Percentiles rank a stretch among this genome's conserved stretches.
phyloP scores from a whole-genome alignment of 2,329 filamentous ascomycete genomes.

The Scedosporium aurantiacum region DNA sequence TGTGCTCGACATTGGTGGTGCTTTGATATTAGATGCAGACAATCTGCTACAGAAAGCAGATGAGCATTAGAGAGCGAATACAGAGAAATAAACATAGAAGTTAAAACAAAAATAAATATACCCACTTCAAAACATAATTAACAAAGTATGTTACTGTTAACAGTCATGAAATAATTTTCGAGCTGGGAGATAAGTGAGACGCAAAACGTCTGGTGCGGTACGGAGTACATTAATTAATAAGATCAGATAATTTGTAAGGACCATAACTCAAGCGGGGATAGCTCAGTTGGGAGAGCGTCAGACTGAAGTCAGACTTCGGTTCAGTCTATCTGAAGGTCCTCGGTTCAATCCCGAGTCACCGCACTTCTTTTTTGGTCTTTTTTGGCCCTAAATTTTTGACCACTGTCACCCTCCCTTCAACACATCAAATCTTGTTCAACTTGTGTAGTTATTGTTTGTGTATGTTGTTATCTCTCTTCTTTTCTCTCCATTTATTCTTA shows the following conservation, averaged over 20 bases:
- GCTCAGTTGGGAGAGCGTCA: conserved; percentile 4
- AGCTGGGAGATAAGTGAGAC: not conserved
- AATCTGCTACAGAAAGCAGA: too few relatives aligned
- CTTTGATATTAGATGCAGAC: too few relatives aligned
- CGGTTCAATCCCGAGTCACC: not conserved
- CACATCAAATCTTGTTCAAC: not conserved
- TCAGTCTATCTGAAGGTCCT: conserved; percentile 4
- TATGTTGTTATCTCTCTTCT: too few relatives aligned
- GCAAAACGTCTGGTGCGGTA: not conserved
- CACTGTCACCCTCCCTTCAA: not conserved
- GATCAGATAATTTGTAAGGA: not conserved
- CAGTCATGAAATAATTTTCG: not conserved
- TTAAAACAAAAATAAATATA: too few relatives aligned
- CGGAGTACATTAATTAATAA: not conserved
- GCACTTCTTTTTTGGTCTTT: not conserved
- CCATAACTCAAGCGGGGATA: not conserved
- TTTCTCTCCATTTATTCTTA: too few relatives aligned
- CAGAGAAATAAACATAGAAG: too few relatives aligned
- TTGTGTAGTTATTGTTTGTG: too few relatives aligned
- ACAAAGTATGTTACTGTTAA: too few relatives aligned
- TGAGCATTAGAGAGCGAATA: too few relatives aligned
- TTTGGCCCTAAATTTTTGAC: not conserved
- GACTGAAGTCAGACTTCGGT: not conserved
- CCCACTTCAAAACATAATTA: too few relatives aligned
- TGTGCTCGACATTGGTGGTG: too few relatives aligned